Evolutionary conservation across 257 asterid genomes (phyloP).

Genomic region (Nicotiana tomentosiformis): DNA sequence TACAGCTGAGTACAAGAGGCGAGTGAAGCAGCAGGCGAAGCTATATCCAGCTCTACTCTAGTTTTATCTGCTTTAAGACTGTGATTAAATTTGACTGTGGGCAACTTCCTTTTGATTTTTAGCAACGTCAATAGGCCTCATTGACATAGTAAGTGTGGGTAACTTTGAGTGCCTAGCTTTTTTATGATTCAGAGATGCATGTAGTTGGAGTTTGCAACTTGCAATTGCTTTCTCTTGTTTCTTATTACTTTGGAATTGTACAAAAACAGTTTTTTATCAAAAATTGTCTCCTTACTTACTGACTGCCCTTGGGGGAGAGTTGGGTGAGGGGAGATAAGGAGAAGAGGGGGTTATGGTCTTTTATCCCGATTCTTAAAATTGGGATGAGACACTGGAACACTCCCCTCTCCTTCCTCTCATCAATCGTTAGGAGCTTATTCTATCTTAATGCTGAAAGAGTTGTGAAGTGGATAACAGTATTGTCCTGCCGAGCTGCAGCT

Average conservation of each 20-base stretch:
- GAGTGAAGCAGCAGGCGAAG: conserved; percentile 38
- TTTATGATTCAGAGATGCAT: background rate
- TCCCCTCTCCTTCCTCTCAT: background rate
- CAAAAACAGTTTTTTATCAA: background rate
- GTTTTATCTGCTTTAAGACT: background rate
- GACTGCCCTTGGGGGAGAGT: background rate
- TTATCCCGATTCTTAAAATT: too few species aligned
- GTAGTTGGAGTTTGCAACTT: background rate
- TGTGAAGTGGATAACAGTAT: background rate
- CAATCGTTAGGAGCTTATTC: background rate
- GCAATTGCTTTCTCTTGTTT: background rate
- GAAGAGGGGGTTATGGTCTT: background rate
- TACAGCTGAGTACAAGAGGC: conserved; percentile 28
- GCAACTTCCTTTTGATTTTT: background rate
- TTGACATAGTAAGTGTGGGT: background rate
- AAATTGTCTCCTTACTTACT: background rate
- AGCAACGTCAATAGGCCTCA: background rate
- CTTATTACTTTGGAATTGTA: background rate
- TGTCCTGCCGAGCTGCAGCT: background rate
- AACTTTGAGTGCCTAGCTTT: background rate
- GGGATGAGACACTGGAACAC: background rate
- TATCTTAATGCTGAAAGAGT: background rate
- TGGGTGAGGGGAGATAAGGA: background rate
- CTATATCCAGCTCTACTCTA: conserved; percentile 26
- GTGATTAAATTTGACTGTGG: background rate